Evolutionary conservation across 257 asterid genomes (phyloP).

Genomic region (Verbascum thapsus): DNA sequence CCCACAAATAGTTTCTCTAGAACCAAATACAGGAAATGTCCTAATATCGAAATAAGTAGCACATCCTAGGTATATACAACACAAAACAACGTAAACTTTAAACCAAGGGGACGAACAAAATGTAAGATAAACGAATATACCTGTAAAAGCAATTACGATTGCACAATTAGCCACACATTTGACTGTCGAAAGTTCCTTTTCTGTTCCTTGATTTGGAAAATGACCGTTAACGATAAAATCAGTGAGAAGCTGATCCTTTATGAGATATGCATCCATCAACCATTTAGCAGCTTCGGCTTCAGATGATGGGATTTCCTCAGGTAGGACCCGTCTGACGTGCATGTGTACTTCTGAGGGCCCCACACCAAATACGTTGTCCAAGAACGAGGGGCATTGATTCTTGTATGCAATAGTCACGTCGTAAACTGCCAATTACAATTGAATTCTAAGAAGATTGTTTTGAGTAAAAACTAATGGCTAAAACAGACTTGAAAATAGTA

Average conservation of each 20-base stretch:
- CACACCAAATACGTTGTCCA: slow-evolving; percentile 91
- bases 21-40: slow-evolving; percentile 43
- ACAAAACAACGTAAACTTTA: slow-evolving; percentile 64
- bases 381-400: slow-evolving; percentile 74
- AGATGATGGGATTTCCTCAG: slow-evolving; percentile 53
- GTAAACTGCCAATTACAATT: slow-evolving; percentile 63
- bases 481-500: too few species aligned
- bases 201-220: slow-evolving; percentile 72
- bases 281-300: slow-evolving; percentile 59
- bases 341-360: slow-evolving; percentile 94
- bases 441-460: slow-evolving; percentile 13
- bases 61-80: slow-evolving; percentile 53
- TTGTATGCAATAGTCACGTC: slow-evolving; percentile 89
- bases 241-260: slow-evolving; percentile 69
- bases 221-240: slow-evolving; percentile 66
- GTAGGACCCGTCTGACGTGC: slow-evolving; percentile 60
- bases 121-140: slow-evolving; percentile 61
- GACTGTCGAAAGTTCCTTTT: slow-evolving; percentile 60
- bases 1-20: slow-evolving; percentile 6
- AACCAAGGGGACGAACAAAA: slow-evolving; percentile 68
- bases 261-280: slow-evolving; percentile 65
- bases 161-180: slow-evolving; percentile 62
- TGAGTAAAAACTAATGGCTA: not conserved
- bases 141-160: slow-evolving; percentile 51
- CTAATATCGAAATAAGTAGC: slow-evolving; percentile 62